These are phyloP conservation scores for Hypoxylon cercidicola DNA, from an alignment of 495 filamentous ascomycete genomes.

Conservation along the genomic window DNA sequence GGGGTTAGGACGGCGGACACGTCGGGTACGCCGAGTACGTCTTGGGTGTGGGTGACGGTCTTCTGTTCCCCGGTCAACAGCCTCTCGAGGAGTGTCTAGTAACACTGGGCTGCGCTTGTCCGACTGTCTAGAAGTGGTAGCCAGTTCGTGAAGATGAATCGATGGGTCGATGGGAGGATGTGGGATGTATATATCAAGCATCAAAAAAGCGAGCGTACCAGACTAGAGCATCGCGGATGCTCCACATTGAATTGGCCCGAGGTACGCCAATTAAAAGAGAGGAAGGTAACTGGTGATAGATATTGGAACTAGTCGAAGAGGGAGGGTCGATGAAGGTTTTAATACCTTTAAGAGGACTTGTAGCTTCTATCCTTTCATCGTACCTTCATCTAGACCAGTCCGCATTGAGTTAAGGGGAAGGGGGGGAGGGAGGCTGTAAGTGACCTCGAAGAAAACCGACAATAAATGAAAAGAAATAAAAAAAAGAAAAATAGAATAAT, in stretches of 20 bases:
- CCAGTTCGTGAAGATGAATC: slow-evolving; percentile 24
- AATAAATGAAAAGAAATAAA: slow-evolving; percentile 19
- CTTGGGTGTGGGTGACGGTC: slow-evolving; percentile 1
- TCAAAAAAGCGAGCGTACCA: slow-evolving; percentile 32
- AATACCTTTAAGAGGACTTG: slow-evolving; percentile 30
- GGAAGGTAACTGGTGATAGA: slow-evolving; percentile 21
- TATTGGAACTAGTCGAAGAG: slow-evolving; percentile 23
- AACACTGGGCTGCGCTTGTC: slow-evolving; percentile 26
- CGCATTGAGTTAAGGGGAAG: slow-evolving; percentile 36
- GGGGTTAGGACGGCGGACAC: slow-evolving; percentile 9
- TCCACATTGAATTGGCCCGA: slow-evolving; percentile 40
- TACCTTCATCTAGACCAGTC: slow-evolving; percentile 38
- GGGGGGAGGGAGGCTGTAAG: slow-evolving; percentile 31
- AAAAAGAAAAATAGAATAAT: slow-evolving; percentile 12
- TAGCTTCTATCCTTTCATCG: slow-evolving; percentile 30
- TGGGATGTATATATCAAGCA: slow-evolving; percentile 27
- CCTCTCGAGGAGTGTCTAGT: slow-evolving; percentile 32
- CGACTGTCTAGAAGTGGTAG: slow-evolving; percentile 26
- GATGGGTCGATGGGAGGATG: no score
- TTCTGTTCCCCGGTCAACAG: slow-evolving; percentile 16
- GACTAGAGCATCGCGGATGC: slow-evolving; percentile 36
- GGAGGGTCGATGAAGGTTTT: slow-evolving; percentile 39
- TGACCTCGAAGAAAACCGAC: slow-evolving; percentile 19
- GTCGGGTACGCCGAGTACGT: slow-evolving; percentile 16
- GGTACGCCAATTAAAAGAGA: slow-evolving; percentile 29